These are phyloP conservation scores for Hymenotorrendiella dingleyae DNA, from an alignment of 2,329 filamentous ascomycete species.

Conservation along the genomic window DNA sequence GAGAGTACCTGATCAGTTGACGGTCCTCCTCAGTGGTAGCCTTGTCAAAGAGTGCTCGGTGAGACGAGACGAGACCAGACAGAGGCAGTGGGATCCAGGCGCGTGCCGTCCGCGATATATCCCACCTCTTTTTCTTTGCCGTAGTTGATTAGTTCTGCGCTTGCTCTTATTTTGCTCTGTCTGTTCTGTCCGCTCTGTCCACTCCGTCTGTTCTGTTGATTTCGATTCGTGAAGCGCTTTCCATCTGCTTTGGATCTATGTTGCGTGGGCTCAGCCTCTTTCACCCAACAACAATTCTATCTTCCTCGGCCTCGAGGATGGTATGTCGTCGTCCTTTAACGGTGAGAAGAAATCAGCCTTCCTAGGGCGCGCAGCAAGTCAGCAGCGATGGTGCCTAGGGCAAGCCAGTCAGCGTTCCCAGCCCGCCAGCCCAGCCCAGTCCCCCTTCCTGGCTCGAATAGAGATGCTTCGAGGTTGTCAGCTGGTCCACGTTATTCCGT, in stretches of 20 bases:
- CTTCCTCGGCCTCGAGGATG: conserved; percentile 4
- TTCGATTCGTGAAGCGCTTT: background rate
- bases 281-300: background rate
- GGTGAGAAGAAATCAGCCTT: conserved; percentile 1
- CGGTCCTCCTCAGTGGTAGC: background rate
- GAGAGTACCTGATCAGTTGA: conserved; percentile 1
- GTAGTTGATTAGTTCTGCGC: background rate
- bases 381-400: background rate
- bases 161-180: background rate
- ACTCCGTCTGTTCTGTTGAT: background rate
- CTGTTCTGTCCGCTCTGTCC: background rate
- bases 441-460: too few species aligned
- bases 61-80: too few species aligned
- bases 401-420: conserved; percentile 2
- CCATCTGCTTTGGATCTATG: background rate
- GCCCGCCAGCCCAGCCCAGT: background rate
- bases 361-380: background rate
- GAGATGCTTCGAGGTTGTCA: conserved; percentile 10
- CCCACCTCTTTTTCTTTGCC: background rate
- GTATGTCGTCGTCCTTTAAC: background rate
- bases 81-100: background rate
- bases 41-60: background rate
- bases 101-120: background rate
- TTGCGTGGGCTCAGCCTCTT: background rate
- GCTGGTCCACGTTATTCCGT: conserved; percentile 12